Base-by-base conservation (phyloP, 1,284 basidiomycete genomes). In the Phaffia rhodozyma region DNA sequence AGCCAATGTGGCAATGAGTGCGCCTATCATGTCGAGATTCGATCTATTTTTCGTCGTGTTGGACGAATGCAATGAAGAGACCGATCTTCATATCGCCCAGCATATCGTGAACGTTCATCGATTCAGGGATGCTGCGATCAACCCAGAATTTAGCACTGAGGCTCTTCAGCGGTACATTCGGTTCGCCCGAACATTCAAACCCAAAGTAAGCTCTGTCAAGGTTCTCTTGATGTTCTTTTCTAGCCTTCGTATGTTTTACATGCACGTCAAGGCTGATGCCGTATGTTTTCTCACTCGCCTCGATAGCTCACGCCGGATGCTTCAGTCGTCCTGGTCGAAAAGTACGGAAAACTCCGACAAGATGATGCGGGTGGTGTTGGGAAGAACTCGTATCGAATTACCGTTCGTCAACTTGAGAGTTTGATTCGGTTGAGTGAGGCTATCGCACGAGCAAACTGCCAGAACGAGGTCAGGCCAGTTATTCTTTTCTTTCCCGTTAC, bases 11-110 rank as follows among this genome's bases (percentile, higher is more conserved):
- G 90, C 91, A 66, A 97, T 99, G 94, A 92, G 87, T 59, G 89
- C 93, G 0, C 96, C 96, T 1, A 98, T 99, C 77, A 98, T 99
- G 94, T 94, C 90, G 77, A 86, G 96, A 69, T 99, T 98, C 74
- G 96, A 99, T 75, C 76, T 99, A 68, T 98, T 98, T 80, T 98
- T 98, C 73, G 91, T 99, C 63, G 92, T 99, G 18, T 81, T 98
- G 52, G 96, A 99, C 73, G 94, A 98, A 73, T 97, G 94, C 77
- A 88, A 97, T 75, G 89, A 92, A 75, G 85, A 83, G 72, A 88
- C 87, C 67, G 96, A 98, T 75, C 76, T 91, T 72, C 90, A 92
- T 74, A 89, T 99, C 69, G 96, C 96, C 29, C 85, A 84, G 74
- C 96, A 98, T 78, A 98, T 99, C 70, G 93, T 98, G 66, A 92